Percentiles rank a stretch among this genome's conserved stretches.
Conservation (phyloP, 2,329 filamentous ascomycete species). For the Paecilomyces sp. region DNA sequence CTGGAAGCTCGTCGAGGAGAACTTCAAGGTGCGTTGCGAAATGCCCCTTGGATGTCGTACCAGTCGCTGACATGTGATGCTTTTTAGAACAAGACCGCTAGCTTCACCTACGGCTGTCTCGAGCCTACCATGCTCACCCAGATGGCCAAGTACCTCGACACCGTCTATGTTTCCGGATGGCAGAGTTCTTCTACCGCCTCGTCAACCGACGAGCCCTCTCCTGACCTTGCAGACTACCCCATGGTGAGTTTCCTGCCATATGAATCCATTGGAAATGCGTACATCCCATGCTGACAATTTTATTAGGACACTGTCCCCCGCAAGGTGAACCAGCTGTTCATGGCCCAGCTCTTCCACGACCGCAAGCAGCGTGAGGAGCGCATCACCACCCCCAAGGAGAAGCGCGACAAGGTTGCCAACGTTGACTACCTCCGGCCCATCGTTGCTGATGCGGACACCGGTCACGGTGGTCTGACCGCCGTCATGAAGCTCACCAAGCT, state of each 20-base stretch:
- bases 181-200: slow-evolving; percentile 96
- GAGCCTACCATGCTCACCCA: slow-evolving; percentile 98
- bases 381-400: slow-evolving; percentile 63
- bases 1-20: slow-evolving; percentile 78
- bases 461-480: slow-evolving; percentile 93
- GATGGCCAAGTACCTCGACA: slow-evolving; percentile 98
- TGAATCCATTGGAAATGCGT: neutral
- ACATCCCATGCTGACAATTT: slow-evolving; percentile 7
- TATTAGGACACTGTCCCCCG: slow-evolving; percentile 88
- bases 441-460: slow-evolving; percentile 93
- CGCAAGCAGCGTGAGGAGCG: slow-evolving; percentile 97
- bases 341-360: slow-evolving; percentile 98
- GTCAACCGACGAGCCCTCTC: slow-evolving; percentile 88
- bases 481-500: slow-evolving; percentile 99
- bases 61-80: neutral
- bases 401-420: slow-evolving; percentile 68
- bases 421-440: slow-evolving; percentile 93
- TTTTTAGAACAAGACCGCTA: slow-evolving; percentile 67
- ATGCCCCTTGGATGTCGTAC: neutral
- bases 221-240: slow-evolving; percentile 96
- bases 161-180: slow-evolving; percentile 98
- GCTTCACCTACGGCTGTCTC: slow-evolving; percentile 93
- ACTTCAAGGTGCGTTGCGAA: slow-evolving; percentile 62
- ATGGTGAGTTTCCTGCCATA: slow-evolving; percentile 51
- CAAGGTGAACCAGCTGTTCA: slow-evolving; percentile 96